phyloP scores from a whole-genome alignment of 208 protist genomes.

The Leptomonas seymouri region DNA sequence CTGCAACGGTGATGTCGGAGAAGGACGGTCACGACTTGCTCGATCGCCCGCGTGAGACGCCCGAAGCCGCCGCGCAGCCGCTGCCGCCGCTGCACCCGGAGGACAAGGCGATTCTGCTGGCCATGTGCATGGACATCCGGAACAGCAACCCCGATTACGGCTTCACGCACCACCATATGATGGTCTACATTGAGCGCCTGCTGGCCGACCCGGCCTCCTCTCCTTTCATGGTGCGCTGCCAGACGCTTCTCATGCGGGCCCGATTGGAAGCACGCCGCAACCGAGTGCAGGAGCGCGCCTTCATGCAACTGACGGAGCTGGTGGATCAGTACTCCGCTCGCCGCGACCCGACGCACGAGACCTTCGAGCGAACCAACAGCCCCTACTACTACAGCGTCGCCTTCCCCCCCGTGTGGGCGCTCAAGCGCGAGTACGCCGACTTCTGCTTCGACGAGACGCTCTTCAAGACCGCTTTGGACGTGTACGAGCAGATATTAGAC shows the following conservation, averaged over 20 bases:
- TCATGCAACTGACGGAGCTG: constrained; percentile 92
- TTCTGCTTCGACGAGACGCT: constrained; percentile 87
- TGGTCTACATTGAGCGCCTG: constrained; percentile 89
- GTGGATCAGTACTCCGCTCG: constrained; percentile 76
- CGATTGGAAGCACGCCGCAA: constrained; percentile 81
- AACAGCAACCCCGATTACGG: constrained; percentile 91
- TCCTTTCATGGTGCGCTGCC: constrained; percentile 76
- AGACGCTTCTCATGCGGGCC: constrained; percentile 74
- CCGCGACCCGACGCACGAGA: constrained; percentile 55
- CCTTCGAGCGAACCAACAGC: constrained; percentile 56
- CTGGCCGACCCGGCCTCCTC: constrained; percentile 70
- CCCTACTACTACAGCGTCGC: constrained; percentile 83
- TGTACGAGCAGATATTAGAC: constrained; percentile 88
- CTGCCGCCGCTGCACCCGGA: constrained; percentile 71
- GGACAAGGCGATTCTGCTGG: constrained; percentile 89
- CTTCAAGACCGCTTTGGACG: constrained; percentile 85
- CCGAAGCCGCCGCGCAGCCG: constrained; percentile 37
- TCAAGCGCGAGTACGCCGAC: constrained; percentile 87
- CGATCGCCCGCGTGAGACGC: constrained; percentile 68
- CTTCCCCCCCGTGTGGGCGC: constrained; percentile 79
- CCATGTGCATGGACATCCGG: constrained; percentile 83
- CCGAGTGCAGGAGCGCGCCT: constrained; percentile 82
- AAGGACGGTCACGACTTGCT: constrained; percentile 86
- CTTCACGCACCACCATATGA: constrained; percentile 89
- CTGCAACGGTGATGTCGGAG: constrained; percentile 66